These are phyloP conservation scores for Hygrophila difformis DNA, from an alignment of 257 asterid species.

Conservation along the genomic window DNA sequence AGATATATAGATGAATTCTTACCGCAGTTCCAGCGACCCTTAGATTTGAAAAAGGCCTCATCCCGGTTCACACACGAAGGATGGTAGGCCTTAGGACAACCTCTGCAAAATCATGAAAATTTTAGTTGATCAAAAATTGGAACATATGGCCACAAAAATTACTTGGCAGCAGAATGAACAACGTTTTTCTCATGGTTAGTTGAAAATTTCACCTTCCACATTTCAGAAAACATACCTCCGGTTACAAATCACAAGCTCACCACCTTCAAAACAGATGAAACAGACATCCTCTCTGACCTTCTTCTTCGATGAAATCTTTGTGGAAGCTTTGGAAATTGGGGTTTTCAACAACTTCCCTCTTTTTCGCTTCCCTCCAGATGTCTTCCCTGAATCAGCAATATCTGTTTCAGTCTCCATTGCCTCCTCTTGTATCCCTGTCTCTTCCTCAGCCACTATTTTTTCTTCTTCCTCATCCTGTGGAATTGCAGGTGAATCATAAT, in stretches of 20 bases:
- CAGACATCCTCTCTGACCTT: constrained; percentile 78
- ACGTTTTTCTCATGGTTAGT: too few species aligned
- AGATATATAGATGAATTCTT: constrained; percentile 13
- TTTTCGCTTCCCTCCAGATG: constrained; percentile 64
- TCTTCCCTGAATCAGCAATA: constrained; percentile 45
- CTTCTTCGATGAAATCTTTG: constrained; percentile 46
- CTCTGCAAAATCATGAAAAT: constrained; percentile 41
- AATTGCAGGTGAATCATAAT: constrained; percentile 36
- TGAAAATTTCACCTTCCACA: too few species aligned
- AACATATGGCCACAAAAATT: not conserved
- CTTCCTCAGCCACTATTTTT: constrained; percentile 51
- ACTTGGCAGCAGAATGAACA: not conserved
- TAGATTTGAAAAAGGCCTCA: constrained; percentile 80
- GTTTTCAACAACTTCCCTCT: constrained; percentile 49
- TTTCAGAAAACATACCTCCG: constrained; percentile 49
- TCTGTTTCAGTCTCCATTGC: constrained; percentile 75
- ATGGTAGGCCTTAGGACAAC: constrained; percentile 96
- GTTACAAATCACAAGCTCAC: constrained; percentile 83
- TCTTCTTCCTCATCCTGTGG: constrained; percentile 53
- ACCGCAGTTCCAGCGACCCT: constrained; percentile 99
- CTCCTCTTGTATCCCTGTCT: constrained; percentile 42
- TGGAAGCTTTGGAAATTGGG: constrained; percentile 26
- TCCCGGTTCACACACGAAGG: constrained; percentile 88
- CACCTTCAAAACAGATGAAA: constrained; percentile 98
- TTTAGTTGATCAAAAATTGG: constrained; percentile 4